Evolutionary conservation across 208 protist genomes (phyloP), one percentile per base, ranked within the genome.

Genomic region (Zelonia costaricensis): DNA sequence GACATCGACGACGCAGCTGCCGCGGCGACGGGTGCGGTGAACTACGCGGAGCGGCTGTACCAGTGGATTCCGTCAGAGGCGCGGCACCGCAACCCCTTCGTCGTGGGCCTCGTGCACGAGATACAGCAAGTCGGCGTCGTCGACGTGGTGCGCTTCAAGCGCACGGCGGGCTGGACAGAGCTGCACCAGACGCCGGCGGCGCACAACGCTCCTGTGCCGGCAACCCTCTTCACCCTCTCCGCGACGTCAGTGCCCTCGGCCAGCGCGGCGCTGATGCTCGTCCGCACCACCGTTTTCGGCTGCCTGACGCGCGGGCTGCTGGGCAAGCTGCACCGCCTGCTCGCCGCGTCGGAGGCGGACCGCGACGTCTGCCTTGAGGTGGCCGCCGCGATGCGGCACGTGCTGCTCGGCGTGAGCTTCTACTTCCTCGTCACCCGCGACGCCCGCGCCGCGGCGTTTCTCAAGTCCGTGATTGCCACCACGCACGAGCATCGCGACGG

Each of bases 111-210:
- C 16, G 30, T 82, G 48, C 78, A 84, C 39, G 78, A 93, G 52
- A 69, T 80, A 3, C 64, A 84, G 45, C 78, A 86, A 42, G 44
- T 74, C 9, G 83, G 83, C 15, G 54, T 57, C 44, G 61, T 93
- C 27, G 84, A 93, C 61, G 67, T 84, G 15, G 66, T 83, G 22
- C 58, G 62, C 31, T 82, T 74, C 47, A 85, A 91, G 60, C 82
- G 73, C 20, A 91, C 81, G 1, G 69, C 76, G 10, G 65, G 61
- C 13, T 93, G 87, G 87, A 55, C 38, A 44, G 87, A 93, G 78
- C 62, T 93, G 47, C 83, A 88, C 68, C 61, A 80, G 61, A 53
- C 78, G 0, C 56, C 67, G 4, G 73, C 78, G 13, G 78, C 76
- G 38, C 47, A 47, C 46, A 65, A 61, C 40, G 12, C 58, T n/a